Base-by-base conservation (phyloP, 441 rosid species). In the Erysimum cheiri region DNA sequence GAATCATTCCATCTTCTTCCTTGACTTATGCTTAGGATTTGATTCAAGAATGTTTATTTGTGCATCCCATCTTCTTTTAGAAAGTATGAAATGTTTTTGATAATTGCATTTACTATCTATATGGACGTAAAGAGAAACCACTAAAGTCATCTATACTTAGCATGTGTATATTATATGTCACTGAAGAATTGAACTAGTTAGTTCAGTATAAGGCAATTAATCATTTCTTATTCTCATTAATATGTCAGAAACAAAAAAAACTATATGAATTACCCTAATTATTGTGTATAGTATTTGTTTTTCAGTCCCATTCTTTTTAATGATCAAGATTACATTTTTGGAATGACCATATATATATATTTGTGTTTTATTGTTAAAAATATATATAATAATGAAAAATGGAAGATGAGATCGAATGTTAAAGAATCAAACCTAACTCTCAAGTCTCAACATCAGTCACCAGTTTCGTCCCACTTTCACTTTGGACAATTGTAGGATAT, bases 21-120 rank as follows among this genome's bases (percentile, higher is more conserved):
- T n/a, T n/a, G n/a, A n/a, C n/a, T n/a, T n/a, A n/a, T n/a, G n/a
- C n/a, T n/a, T n/a, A n/a, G n/a, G n/a, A n/a, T n/a, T n/a, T n/a
- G n/a, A n/a, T n/a, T n/a, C n/a, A n/a, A n/a, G n/a, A n/a, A n/a
- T n/a, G n/a, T n/a, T n/a, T n/a, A n/a, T n/a, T n/a, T n/a, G n/a
- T n/a, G n/a, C n/a, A n/a, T n/a, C n/a, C n/a, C n/a, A n/a, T 67
- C 77, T 73, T 50, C 63, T 60, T 52, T 67, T 67, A 17, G 73
- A 60, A 74, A 67, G 36, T 6, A 43, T 67, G 46, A 19, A 35
- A 14, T 50, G 48, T 15, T 37, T 41, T 41, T 44, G 60, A 41
- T 50, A n/a, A 40, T 43, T 73, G 26, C 49, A 17, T 14, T 66
- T 60, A 14, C 67, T 50, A 59, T 66, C 62, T 52, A 50, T 60